Base-by-base conservation (phyloP, 768 basidiomycete species). In the Serendipita sp. region DNA sequence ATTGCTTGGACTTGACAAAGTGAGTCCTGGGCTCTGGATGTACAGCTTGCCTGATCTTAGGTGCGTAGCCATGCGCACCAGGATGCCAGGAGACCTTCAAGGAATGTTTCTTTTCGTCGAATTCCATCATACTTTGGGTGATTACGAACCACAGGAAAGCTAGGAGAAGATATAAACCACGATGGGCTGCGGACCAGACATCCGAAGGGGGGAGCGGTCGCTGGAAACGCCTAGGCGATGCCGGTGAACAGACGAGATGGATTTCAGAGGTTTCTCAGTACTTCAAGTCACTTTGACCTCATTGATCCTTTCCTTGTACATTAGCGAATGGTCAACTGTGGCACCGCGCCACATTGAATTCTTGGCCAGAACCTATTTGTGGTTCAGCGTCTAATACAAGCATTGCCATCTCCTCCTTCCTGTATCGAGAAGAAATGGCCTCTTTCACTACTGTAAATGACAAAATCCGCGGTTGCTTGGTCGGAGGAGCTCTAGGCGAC, bases 401-500 rank as follows among this genome's bases (percentile, higher is more conserved):
- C 48, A 5, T 16, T 8, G 8, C 30, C n/a, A 8, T 16, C 48
- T 18, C 30, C 3, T 32, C 8, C 48, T 8, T n/a, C 48, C 8
- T n/a, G 5, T 8, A 7, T 32, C 48, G 18, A 51, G 8, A 24
- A 18, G 8, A 7, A 7, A 51, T 51, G 18, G 48, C 30, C 8
- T 51, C n/a, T 16, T 51, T 51, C 8, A 8, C 30, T n/a, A 51
- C 56, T 28, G 10, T 60, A 11, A 60, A 37, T 32, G 35, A 60
- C 34, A 60, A n/a, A 60, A 32, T 60, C 35, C 56, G 56, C 35
- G 56, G 56, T n/a, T 60, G 56, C 28, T 28, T 60, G 24, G 34
- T 60, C 32, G 56, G 56, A 5, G 56, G 56, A n/a, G 56, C 56
- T 28, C 56, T 60, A 8, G 56, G 56, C 16, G 56, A 60, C n/a